Base-by-base conservation (phyloP, 2,329 filamentous ascomycete genomes). In the Botryotinia convoluta region DNA sequence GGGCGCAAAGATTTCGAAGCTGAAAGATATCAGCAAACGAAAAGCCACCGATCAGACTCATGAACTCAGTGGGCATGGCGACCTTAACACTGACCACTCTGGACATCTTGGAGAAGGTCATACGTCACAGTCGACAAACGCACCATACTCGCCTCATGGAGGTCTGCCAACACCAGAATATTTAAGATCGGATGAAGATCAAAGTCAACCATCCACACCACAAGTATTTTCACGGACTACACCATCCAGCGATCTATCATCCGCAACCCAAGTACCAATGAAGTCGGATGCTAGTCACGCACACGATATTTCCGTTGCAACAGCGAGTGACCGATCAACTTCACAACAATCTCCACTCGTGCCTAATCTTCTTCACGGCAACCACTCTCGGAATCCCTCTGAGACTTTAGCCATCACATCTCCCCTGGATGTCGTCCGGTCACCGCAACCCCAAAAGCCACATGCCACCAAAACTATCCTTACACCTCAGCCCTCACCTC, bases 1-100 rank as follows among this genome's bases (percentile, higher is more conserved):
- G 79, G 79, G 79, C 70, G 77, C 75, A 73, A 80, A 79, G 71
- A 59, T 79, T 61, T 76, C 79, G 44, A 80, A 79, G 72, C 74
- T 80, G 71, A 79, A 75, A 74, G 76, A 76, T 32, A 79, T 77
- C 75, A 76, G 76, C 69, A 75, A 78, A 71, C 65, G 60, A 72
- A 77, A 73, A 63, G 71, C 62, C 29, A 75, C 75, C 14, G 72
- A 76, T 73, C 74, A 74, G 61, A 68, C 18, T 22, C 44, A 69
- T 69, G 64, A 35, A 68, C 61, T 37, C 37, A 59, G 32, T 20
- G 59, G 51, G 44, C 54, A 61, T 48, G 42, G 51, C 12, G 37
- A 42, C n/a, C 32, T n/a, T 22, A 35, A 39, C 16, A 42, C 16
- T 9, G 48, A 42, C 29, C 48, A 42, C 7, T 16, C 35, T 35